These are phyloP conservation scores for Penicillium sp. DNA, from an alignment of 2,329 filamentous ascomycete species.

Conservation along the genomic window DNA sequence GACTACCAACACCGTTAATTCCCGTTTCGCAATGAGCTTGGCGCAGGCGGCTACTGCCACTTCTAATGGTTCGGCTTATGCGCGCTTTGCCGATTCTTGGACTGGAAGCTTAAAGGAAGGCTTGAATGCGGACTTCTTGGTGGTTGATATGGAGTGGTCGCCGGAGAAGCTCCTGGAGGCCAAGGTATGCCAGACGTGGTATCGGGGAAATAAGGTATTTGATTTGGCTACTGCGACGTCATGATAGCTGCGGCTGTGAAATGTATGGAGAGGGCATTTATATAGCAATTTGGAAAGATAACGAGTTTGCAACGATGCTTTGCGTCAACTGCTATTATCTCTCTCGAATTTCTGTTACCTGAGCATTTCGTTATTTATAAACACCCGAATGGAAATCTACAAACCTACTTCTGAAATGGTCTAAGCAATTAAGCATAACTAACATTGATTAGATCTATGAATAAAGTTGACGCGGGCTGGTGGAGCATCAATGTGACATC, in stretches of 20 bases:
- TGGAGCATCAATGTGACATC: constrained; percentile 15
- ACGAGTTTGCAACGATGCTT: not conserved
- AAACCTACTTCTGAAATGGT: too few relatives aligned
- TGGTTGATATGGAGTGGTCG: constrained; percentile 44
- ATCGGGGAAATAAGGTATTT: constrained; percentile 37
- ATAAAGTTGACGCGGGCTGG: not conserved
- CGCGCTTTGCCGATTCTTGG: constrained; percentile 43
- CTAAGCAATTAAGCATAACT: not conserved
- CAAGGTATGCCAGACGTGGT: constrained; percentile 45
- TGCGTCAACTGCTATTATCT: not conserved
- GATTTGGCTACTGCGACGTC: constrained; percentile 3
- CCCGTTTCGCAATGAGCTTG: constrained; percentile 42
- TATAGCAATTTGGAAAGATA: not conserved
- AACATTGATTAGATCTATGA: not conserved
- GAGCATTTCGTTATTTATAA: not conserved
- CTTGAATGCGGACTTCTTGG: constrained; percentile 43
- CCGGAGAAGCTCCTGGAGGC: constrained; percentile 41
- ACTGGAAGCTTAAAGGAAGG: constrained; percentile 40
- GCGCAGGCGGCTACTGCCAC: constrained; percentile 44
- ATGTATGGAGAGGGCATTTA: not conserved
- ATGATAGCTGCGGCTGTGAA: not conserved
- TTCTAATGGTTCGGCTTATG: constrained; percentile 45
- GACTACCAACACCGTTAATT: constrained; percentile 39
- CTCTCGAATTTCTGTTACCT: not conserved
- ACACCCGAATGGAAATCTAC: too few relatives aligned